A percentile compares a stretch with the other conserved stretches of the same genome.
These are phyloP conservation scores for Vitis hybrid DNA, from an alignment of 177 flowering plant genomes.

Conservation along the genomic window DNA sequence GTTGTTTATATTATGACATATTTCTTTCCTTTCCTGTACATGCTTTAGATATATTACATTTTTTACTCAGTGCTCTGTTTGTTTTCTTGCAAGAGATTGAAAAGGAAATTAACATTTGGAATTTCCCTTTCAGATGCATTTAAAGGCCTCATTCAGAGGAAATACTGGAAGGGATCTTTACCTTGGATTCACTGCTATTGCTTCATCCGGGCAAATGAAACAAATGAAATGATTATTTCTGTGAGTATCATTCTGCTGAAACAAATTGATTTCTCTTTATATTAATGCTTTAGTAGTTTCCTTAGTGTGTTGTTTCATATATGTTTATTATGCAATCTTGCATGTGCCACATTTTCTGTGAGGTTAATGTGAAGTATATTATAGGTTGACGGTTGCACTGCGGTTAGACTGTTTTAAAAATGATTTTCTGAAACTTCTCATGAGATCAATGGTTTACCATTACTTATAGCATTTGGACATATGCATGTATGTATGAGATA, in stretches of 20 bases:
- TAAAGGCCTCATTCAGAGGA: constrained; percentile 56
- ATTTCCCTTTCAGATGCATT: constrained; percentile 64
- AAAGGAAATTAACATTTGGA: background rate
- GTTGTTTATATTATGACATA: background rate
- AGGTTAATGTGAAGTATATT: no score
- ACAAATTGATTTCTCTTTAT: background rate
- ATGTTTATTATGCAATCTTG: no score
- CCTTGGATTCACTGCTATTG: constrained; percentile 98
- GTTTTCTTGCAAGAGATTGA: background rate
- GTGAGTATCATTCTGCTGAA: constrained; percentile 32
- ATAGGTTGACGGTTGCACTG: no score
- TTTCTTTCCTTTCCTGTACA: background rate
- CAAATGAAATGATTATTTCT: constrained; percentile 52
- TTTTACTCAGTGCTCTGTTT: background rate
- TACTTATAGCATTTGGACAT: no score
- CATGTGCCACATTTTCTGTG: no score
- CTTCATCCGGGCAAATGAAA: constrained; percentile 83
- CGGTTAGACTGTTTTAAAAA: no score
- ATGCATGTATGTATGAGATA: no score
- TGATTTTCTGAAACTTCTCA: no score
- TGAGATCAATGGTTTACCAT: no score
- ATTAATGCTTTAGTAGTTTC: background rate
- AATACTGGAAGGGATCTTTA: constrained; percentile 76
- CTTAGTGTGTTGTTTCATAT: no score
- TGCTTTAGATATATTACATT: background rate